These are phyloP conservation scores for Acacia melanoxylon DNA, from an alignment of 306 rosid species.

Conservation along the genomic window DNA sequence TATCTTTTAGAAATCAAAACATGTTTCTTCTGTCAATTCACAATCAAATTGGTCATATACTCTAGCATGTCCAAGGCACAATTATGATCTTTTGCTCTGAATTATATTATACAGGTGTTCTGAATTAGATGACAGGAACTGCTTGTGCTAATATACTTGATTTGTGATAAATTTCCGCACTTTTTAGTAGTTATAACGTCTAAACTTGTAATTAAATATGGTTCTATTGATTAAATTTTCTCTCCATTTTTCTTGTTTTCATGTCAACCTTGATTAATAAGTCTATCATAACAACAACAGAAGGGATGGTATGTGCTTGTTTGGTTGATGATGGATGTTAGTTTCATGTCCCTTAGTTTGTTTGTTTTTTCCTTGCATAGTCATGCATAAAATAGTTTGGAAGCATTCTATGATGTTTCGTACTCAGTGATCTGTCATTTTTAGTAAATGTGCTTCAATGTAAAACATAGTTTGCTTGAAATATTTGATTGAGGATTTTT, in stretches of 20 bases:
- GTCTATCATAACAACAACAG: neutral
- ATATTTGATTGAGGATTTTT: neutral
- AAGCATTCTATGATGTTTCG: neutral
- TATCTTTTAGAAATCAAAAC: neutral
- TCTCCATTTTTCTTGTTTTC: neutral
- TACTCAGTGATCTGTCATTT: neutral
- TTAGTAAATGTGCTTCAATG: neutral
- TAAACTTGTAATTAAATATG: slow-evolving; percentile 10
- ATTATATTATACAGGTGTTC: slow-evolving; percentile 44
- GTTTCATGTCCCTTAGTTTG: neutral
- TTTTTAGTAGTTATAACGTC: slow-evolving; percentile 9
- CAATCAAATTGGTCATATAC: slow-evolving; percentile 2
- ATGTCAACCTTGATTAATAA: neutral
- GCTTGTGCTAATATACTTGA: slow-evolving; percentile 1
- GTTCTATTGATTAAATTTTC: neutral
- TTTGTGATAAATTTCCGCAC: neutral
- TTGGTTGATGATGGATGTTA: slow-evolving; percentile 10
- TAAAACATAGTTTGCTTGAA: neutral
- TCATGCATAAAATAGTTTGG: neutral
- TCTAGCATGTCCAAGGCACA: neutral
- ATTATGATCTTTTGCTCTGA: slow-evolving; percentile 10
- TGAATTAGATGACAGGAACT: neutral
- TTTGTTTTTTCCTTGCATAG: neutral
- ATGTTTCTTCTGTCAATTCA: slow-evolving; percentile 11
- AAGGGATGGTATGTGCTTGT: neutral